Base-by-base conservation (phyloP, 108 stramenopile genomes). In the Nitzschia sp. region DNA sequence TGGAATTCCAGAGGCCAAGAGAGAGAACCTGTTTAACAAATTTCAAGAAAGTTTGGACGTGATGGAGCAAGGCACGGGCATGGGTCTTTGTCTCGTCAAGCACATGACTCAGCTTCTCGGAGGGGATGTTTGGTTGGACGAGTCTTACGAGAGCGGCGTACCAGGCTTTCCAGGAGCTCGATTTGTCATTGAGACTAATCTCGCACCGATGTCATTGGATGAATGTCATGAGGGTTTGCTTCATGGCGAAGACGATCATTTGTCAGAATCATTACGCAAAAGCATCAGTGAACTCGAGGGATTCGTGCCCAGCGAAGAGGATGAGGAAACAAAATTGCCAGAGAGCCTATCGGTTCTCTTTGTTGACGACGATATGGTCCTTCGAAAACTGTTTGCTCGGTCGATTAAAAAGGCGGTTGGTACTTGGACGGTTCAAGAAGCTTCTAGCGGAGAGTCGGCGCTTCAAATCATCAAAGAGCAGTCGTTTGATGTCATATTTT, bases 321-420 rank as follows among this genome's bases (percentile, higher is more conserved):
- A n/a, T n/a, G 17, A 50, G 19, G 17, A 50, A 16, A 33, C 2
- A 2, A 45, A 47, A 27, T 59, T 81, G 3, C 80, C 80, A 1
- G 58, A 56, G 35, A 55, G 22, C 1, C 34, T 79, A 0, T 56
- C 63, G 17, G 80, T 81, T 16, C 53, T 85, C 30, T 77, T 85
- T 68, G 78, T 85, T 0, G 84, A 85, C 36, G 84, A 85, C 56
- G 84, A 85, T 50, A 6, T 59, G 16, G 56, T 85, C 22, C 59
- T 85, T 29, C 60, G 84, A 68, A 85, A 85, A 59, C 64, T 85
- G 22, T 78, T 81, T 34, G 13, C 47, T 4, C 73, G 84, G 2
- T 71, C 84, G 25, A 38, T 85, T 3, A 53, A 47, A 25, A 55
- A 41, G 6, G 66, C 79, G 4, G 65, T 57, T 9, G 72, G 72